phyloP scores from a whole-genome alignment of 345 rosid species.

The Durio zibethinus region DNA sequence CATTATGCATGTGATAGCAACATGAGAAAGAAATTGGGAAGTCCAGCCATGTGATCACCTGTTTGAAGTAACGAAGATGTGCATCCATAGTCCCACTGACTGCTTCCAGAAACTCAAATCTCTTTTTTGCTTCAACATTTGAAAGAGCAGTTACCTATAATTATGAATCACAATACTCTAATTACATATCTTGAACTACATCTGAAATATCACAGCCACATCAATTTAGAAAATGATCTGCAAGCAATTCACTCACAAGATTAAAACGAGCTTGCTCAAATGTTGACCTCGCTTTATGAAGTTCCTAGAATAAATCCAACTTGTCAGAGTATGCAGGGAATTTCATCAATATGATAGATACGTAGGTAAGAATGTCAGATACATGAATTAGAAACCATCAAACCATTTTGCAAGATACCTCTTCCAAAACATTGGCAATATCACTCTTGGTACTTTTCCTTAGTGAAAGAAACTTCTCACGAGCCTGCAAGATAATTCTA shows the following conservation, averaged over 20 bases:
- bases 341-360: conserved; percentile 5
- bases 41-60: conserved; percentile 37
- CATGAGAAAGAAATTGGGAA: conserved; percentile 17
- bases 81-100: conserved; percentile 99
- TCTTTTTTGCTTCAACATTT: conserved; percentile 93
- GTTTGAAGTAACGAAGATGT: conserved; percentile 96
- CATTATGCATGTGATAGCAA: conserved; percentile 12
- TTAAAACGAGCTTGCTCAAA: conserved; percentile 97
- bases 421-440: conserved; percentile 69
- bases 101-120: conserved; percentile 96
- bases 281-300: conserved; percentile 74
- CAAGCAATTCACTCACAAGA: conserved; percentile 47
- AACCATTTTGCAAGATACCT: conserved; percentile 45
- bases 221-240: not conserved
- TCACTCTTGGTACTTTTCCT: conserved; percentile 87
- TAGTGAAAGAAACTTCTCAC: conserved; percentile 90
- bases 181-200: conserved; percentile 1
- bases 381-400: conserved; percentile 7
- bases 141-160: conserved; percentile 85
- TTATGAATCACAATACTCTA: conserved; percentile 1
- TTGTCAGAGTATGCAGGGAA: conserved; percentile 3
- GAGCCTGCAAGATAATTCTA: conserved; percentile 51
- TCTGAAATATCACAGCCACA: not conserved
- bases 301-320: conserved; percentile 58
- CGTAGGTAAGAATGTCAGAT: not conserved